These are phyloP conservation scores for Dactylellina leptospora DNA, from an alignment of 2,329 filamentous ascomycete species.

Conservation along the genomic window DNA sequence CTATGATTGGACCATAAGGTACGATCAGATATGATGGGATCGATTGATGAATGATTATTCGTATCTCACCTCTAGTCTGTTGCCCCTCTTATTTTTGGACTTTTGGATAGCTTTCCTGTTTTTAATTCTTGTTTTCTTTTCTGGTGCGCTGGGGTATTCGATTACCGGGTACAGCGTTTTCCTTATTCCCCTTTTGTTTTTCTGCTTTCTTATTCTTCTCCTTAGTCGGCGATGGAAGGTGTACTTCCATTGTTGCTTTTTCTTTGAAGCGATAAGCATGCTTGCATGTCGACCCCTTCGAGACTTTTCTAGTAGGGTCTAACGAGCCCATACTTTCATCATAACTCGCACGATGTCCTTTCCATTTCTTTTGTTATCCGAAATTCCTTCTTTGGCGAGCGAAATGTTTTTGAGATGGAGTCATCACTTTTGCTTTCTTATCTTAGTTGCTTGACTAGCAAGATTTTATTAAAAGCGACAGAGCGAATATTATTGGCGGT, in stretches of 20 bases:
- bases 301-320: background rate
- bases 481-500: too few species aligned
- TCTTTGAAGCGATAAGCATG: background rate
- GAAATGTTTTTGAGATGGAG: background rate
- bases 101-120: background rate
- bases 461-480: too few species aligned
- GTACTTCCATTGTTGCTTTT: conserved; percentile 1
- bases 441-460: too few species aligned
- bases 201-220: conserved; percentile 1
- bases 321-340: too few species aligned
- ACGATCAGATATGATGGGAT: background rate
- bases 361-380: background rate
- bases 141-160: background rate
- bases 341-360: background rate
- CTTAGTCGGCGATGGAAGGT: conserved; percentile 27
- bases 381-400: background rate
- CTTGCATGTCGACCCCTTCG: background rate
- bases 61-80: background rate
- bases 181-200: conserved; percentile 8
- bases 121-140: background rate
- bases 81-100: background rate
- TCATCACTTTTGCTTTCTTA: background rate
- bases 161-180: background rate
- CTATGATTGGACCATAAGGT: background rate
- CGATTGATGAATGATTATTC: background rate